Percentiles rank a stretch among this genome's conserved stretches.
Evolutionary conservation across 768 basidiomycete species (phyloP).

Genomic region (Russula sp.): DNA sequence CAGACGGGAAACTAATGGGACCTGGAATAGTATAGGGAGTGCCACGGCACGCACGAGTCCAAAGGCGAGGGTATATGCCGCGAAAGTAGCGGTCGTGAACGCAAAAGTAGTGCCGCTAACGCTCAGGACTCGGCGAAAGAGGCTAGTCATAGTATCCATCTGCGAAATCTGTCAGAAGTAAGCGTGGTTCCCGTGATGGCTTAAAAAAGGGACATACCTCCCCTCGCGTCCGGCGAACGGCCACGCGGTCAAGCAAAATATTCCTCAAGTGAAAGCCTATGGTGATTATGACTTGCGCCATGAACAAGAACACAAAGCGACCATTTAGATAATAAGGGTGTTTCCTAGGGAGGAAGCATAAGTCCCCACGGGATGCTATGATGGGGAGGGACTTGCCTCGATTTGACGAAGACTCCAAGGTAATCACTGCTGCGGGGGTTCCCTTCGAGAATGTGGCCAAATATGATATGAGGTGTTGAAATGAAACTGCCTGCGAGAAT

Average conservation of each 20-base stretch:
- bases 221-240: conserved; percentile 29
- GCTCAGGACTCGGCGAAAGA: conserved; percentile 13
- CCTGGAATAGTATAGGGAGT: conserved; percentile 46
- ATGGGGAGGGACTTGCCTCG: conserved; percentile 40
- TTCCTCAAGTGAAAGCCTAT: conserved; percentile 48
- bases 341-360: conserved; percentile 40
- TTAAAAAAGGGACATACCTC: neutral
- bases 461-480: conserved; percentile 38
- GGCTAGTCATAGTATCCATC: conserved; percentile 21
- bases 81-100: conserved; percentile 23
- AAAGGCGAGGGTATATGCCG: conserved; percentile 41
- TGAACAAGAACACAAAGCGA: conserved; percentile 51
- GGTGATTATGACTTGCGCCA: conserved; percentile 47
- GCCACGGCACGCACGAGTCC: conserved; percentile 41
- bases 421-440: conserved; percentile 32
- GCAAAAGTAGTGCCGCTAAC: neutral
- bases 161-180: conserved; percentile 26
- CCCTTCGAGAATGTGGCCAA: conserved; percentile 32
- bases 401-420: conserved; percentile 58
- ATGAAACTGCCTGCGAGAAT: conserved; percentile 41
- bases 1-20: conserved; percentile 47
- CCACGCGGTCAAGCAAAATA: conserved; percentile 57
- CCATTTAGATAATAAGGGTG: conserved; percentile 73
- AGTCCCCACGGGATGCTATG: neutral
- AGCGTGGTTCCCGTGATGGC: neutral